These are phyloP conservation scores for Mycena filopes DNA, from an alignment of 768 basidiomycete genomes.

Conservation along the genomic window DNA sequence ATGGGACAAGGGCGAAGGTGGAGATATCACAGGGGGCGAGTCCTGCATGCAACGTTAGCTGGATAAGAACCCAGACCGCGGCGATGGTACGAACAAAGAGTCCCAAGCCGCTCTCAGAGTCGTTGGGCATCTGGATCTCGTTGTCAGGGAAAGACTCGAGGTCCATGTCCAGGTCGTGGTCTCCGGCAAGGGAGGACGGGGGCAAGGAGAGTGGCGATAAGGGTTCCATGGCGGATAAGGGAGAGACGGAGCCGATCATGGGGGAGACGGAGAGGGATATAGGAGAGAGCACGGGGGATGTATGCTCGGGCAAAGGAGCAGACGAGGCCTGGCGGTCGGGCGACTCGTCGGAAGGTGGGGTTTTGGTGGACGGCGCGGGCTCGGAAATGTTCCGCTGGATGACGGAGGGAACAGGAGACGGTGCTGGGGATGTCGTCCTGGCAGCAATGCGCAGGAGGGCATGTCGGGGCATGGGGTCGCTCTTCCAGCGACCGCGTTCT, in stretches of 20 bases:
- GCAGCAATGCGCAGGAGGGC: slow-evolving; percentile 45
- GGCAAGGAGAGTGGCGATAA: slow-evolving; percentile 29
- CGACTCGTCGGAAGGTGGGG: slow-evolving; percentile 20
- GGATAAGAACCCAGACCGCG: slow-evolving; percentile 40
- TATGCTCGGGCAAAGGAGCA: slow-evolving; percentile 38
- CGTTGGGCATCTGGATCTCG: slow-evolving; percentile 20
- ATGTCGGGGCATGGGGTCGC: slow-evolving; percentile 54
- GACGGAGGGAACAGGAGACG: slow-evolving; percentile 40
- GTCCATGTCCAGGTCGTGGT: slow-evolving; percentile 32
- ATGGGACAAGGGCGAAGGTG: slow-evolving; percentile 1
- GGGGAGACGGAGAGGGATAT: slow-evolving; percentile 50
- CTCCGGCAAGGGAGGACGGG: slow-evolving; percentile 30
- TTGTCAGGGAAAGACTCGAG: slow-evolving; percentile 28
- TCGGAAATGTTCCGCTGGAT: slow-evolving; percentile 50
- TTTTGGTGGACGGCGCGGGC: slow-evolving; percentile 43
- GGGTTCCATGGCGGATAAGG: slow-evolving; percentile 31
- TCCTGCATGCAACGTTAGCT: slow-evolving; percentile 25
- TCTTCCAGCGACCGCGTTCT: slow-evolving; percentile 69
- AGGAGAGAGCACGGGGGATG: slow-evolving; percentile 57
- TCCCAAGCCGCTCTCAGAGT: slow-evolving; percentile 26
- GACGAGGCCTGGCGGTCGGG: slow-evolving; percentile 35
- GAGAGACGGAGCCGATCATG: slow-evolving; percentile 49
- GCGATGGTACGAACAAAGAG: slow-evolving; percentile 34
- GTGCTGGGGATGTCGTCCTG: slow-evolving; percentile 45
- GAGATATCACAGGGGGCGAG: slow-evolving; percentile 6